Conservation (phyloP, 768 basidiomycete genomes). For the Kwoniella sp. region DNA sequence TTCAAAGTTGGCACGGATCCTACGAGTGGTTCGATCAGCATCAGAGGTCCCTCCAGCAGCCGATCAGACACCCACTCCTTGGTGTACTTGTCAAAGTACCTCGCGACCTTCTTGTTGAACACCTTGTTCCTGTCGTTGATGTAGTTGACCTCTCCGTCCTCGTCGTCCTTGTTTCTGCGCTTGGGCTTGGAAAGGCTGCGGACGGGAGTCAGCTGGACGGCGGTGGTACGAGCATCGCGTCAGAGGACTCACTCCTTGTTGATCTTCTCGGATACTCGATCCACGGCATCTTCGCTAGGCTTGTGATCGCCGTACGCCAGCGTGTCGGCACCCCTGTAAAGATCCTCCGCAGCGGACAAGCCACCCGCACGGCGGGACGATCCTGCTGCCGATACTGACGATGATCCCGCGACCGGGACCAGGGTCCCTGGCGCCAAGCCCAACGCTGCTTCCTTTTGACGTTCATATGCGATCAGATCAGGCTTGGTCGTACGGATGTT, state of each 20-base stretch:
- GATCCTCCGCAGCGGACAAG: constrained; percentile 59
- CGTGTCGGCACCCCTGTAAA: constrained; percentile 91
- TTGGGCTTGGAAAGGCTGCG: constrained; percentile 67
- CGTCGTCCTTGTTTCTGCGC: constrained; percentile 84
- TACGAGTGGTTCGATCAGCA: constrained; percentile 16
- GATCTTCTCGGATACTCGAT: constrained; percentile 82
- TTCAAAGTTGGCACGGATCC: constrained; percentile 92
- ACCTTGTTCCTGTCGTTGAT: constrained; percentile 98
- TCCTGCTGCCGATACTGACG: constrained; percentile 9
- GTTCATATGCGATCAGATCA: constrained; percentile 78
- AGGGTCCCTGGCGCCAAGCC: constrained; percentile 70
- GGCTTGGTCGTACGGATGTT: constrained; percentile 83
- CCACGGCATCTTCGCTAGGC: constrained; percentile 91
- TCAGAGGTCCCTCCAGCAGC: background rate
- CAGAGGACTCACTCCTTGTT: constrained; percentile 76
- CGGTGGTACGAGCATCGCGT: background rate
- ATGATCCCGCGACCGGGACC: constrained; percentile 48
- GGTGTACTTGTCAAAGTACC: constrained; percentile 97
- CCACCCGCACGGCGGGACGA: constrained; percentile 39
- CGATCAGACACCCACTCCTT: constrained; percentile 56
- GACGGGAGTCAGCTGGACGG: too few relatives aligned
- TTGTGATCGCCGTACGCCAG: constrained; percentile 92
- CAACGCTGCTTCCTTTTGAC: constrained; percentile 79
- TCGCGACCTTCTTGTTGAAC: constrained; percentile 91
- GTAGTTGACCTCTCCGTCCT: constrained; percentile 93